Conservation (phyloP, 2,329 filamentous ascomycete genomes). For the Pestalotiopsis sp. region DNA sequence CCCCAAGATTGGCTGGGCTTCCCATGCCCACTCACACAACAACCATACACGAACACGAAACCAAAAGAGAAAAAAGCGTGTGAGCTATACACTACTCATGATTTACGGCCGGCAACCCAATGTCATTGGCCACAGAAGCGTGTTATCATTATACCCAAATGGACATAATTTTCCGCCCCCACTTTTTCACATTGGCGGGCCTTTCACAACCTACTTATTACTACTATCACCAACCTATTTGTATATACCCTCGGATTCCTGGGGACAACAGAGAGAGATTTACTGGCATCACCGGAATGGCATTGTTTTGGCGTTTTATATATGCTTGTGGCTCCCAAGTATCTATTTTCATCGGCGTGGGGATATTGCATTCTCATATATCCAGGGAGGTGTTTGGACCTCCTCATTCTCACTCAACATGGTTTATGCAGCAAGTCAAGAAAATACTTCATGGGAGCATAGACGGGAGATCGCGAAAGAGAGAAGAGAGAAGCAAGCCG, state of each 20-base stretch:
- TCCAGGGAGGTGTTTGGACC: background rate
- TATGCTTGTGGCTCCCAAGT: background rate
- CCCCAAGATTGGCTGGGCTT: background rate
- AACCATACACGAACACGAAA: background rate
- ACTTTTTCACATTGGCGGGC: slow-evolving; percentile 2
- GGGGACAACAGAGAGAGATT: slow-evolving; percentile 26
- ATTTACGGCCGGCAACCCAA: background rate
- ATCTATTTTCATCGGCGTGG: background rate
- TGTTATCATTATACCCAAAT: slow-evolving; percentile 14
- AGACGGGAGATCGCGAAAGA: background rate
- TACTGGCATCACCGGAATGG: slow-evolving; percentile 26
- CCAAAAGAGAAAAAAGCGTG: background rate
- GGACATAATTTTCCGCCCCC: slow-evolving; percentile 6
- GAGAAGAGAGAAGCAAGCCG: background rate
- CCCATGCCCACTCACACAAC: background rate
- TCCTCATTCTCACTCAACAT: background rate
- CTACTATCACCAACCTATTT: slow-evolving; percentile 33
- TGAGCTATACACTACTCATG: background rate
- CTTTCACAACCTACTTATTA: slow-evolving; percentile 16
- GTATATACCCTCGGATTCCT: slow-evolving; percentile 17
- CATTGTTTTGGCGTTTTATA: slow-evolving; percentile 31
- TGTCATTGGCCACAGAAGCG: background rate
- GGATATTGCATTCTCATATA: slow-evolving; percentile 4
- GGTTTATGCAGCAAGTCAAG: background rate
- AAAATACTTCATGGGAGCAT: background rate